A percentile compares a stretch with the other conserved stretches of the same genome.
phyloP scores from a whole-genome alignment of 2,329 filamentous ascomycete species.

The Penicillium capsulatum region DNA sequence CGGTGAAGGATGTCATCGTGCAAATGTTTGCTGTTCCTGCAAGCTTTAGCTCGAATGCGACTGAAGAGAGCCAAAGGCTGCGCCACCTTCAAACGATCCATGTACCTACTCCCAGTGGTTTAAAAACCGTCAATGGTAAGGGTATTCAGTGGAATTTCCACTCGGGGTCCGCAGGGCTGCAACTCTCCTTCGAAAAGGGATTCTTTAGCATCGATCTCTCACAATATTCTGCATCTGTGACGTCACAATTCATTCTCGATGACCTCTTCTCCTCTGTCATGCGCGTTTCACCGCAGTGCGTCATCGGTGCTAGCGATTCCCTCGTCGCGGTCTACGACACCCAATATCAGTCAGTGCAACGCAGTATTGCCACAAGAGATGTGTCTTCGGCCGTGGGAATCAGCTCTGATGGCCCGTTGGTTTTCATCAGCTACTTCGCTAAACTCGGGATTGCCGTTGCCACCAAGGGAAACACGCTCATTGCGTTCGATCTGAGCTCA shows the following conservation, averaged over 20 bases:
- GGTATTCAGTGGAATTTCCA: slow-evolving; percentile 40
- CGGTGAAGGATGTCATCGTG: slow-evolving; percentile 36
- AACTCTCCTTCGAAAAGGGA: slow-evolving; percentile 38
- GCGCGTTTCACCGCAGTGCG: slow-evolving; percentile 41
- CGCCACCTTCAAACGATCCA: slow-evolving; percentile 36
- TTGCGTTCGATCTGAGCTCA: slow-evolving; percentile 43
- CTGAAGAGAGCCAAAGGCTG: slow-evolving; percentile 33
- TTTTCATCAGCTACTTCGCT: slow-evolving; percentile 44
- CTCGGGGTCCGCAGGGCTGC: slow-evolving; percentile 37
- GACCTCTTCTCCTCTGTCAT: slow-evolving; percentile 41
- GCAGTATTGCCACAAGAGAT: slow-evolving; percentile 35
- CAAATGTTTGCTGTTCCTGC: slow-evolving; percentile 40
- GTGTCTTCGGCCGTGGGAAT: slow-evolving; percentile 25
- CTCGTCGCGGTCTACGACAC: slow-evolving; percentile 45
- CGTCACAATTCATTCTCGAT: slow-evolving; percentile 38
- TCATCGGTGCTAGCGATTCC: slow-evolving; percentile 41
- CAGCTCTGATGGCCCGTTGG: slow-evolving; percentile 24
- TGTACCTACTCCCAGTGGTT: slow-evolving; percentile 31
- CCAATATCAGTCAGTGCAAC: slow-evolving; percentile 46
- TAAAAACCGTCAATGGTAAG: slow-evolving; percentile 22
- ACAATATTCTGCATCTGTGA: slow-evolving; percentile 38
- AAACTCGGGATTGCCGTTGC: slow-evolving; percentile 44
- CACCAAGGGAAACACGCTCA: slow-evolving; percentile 38
- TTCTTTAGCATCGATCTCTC: slow-evolving; percentile 44
- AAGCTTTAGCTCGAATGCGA: slow-evolving; percentile 15